Evolutionary conservation across 2,329 filamentous ascomycete species (phyloP), one percentile per base, ranked within the genome.

Genomic region (Trichoderma brevicompactum): DNA sequence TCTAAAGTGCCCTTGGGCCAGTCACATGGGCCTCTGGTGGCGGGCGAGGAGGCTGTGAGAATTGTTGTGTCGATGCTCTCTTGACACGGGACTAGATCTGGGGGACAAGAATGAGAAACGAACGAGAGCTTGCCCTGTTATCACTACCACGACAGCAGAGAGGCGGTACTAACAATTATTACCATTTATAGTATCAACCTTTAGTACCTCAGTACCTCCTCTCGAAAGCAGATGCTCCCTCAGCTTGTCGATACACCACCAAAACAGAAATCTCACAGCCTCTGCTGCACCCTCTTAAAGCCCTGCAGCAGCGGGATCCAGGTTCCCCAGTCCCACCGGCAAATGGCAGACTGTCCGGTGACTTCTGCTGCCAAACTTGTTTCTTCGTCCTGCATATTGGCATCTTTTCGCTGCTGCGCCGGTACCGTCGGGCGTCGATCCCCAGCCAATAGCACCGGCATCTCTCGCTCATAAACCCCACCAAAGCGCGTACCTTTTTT

Each of bases 311-410:
- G 23, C n/a, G 7, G 52, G 36, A 23, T 28, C 23, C 23, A 28
- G 23, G 23, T 28, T 28, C 23, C 54, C 28, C 54, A 58, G 41
- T 46, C 54, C 54, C 44, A 41, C 41, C 54, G 28, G 36, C 54
- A 46, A 58, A 36, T 58, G 54, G 41, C 54, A 56, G 53, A 32
- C 53, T 56, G 40, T 56, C 50, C 41, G 36, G 62, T 23, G 43
- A 54, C 60, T 54, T 54, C 2, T 15, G 19, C 32, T 48, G 28
- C 49, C n/a, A 40, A 32, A 7, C 12, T 12, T 9, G 23, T 28
- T 62, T 38, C 38, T 28, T n/a, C 19, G 38, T 60, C 63, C 63
- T 65, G 63, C 63, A 65, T 53, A 38, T 32, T 38, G 36, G 58
- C 44, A 41, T 46, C 41, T 49, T 34, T 44, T 23, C 5, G 32